These are phyloP conservation scores for Alternaria ventricosa DNA, from an alignment of 2,329 filamentous ascomycete species.

Conservation along the genomic window DNA sequence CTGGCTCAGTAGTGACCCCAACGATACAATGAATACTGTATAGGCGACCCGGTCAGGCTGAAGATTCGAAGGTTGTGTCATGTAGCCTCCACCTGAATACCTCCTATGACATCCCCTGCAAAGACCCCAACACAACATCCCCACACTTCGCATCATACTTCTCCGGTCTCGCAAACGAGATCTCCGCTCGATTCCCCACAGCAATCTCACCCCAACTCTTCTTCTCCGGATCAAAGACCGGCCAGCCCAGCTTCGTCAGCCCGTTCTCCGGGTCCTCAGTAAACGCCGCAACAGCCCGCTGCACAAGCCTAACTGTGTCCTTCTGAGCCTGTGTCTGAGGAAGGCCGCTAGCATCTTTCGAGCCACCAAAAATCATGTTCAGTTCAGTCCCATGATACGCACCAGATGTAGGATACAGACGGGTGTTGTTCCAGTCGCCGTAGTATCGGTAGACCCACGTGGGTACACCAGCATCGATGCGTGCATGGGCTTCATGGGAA, in stretches of 20 bases:
- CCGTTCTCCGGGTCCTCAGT: constrained; percentile 20
- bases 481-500: constrained; percentile 16
- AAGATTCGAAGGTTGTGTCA: too few species aligned
- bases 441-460: constrained; percentile 30
- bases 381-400: constrained; percentile 34
- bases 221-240: constrained; percentile 11
- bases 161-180: constrained; percentile 14
- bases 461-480: constrained; percentile 13
- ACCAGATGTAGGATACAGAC: constrained; percentile 27
- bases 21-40: too few species aligned
- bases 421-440: constrained; percentile 27
- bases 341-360: constrained; percentile 22
- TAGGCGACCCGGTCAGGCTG: too few species aligned
- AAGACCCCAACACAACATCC: constrained; percentile 12
- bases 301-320: constrained; percentile 18
- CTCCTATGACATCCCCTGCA: constrained; percentile 11
- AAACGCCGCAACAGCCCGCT: constrained; percentile 27
- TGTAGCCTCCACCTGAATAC: too few species aligned
- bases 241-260: constrained; percentile 23
- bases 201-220: constrained; percentile 21
- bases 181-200: constrained; percentile 4
- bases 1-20: not conserved
- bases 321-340: constrained; percentile 17
- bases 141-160: constrained; percentile 14
- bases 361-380: constrained; percentile 31